Percentiles rank a stretch among this genome's conserved stretches.
phyloP scores from a whole-genome alignment of 2,329 filamentous ascomycete species.

The Cordyceps fumosorosea region DNA sequence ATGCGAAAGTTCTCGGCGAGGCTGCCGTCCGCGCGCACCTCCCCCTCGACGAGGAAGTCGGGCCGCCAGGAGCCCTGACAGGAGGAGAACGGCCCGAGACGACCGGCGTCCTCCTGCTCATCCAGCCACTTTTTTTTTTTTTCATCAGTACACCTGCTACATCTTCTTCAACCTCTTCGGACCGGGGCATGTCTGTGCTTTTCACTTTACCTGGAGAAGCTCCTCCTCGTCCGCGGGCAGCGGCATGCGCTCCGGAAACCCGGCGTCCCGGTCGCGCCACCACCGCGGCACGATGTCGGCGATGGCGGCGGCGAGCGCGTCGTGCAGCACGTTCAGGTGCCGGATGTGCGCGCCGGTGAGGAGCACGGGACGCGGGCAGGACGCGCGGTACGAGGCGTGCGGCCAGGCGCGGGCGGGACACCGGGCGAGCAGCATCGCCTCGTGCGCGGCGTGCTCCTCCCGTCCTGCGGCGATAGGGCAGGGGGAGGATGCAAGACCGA shows the following conservation, averaged over 20 bases:
- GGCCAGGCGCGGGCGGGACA: conserved; percentile 26
- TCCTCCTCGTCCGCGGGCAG: conserved; percentile 25
- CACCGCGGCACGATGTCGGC: conserved; percentile 31
- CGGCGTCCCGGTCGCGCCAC: conserved; percentile 29
- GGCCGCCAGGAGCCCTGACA: background rate
- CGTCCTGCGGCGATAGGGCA: background rate
- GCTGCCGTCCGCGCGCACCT: background rate
- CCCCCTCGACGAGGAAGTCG: background rate
- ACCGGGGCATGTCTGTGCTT: too few relatives aligned
- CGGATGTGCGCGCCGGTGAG: conserved; percentile 23
- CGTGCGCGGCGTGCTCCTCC: conserved; percentile 17
- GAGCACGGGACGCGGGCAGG: conserved; percentile 29
- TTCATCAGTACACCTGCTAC: too few relatives aligned
- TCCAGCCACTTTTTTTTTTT: background rate
- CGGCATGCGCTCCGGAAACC: conserved; percentile 28
- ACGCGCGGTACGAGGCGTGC: conserved; percentile 20
- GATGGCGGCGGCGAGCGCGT: conserved; percentile 26
- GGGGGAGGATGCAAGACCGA: background rate
- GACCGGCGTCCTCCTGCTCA: background rate
- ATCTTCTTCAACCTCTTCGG: too few relatives aligned
- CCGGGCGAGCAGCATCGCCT: conserved; percentile 16
- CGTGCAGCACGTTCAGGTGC: conserved; percentile 24
- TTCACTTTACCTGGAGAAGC: conserved; percentile 20
- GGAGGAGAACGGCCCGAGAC: background rate
- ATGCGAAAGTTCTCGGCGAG: conserved; percentile 17